Evolutionary conservation across 805 yeast species (phyloP).

Genomic region (Yarrowia yakushimensis): DNA sequence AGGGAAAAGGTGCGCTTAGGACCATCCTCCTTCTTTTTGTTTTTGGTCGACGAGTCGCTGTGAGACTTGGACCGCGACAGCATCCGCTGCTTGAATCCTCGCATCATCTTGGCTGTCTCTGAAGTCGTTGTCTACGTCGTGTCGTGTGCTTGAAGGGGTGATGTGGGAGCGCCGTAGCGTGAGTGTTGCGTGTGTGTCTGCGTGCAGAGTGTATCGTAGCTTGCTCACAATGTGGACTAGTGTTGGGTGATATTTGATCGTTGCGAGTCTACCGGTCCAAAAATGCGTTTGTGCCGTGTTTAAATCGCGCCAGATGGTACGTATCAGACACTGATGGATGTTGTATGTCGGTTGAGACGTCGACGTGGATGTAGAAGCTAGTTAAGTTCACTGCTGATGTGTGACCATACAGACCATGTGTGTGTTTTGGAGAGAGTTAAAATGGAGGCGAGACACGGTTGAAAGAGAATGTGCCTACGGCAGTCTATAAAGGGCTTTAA

Average conservation of each 20-base stretch:
- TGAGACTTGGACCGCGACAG: conserved; percentile 32
- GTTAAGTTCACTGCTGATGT: conserved; percentile 16
- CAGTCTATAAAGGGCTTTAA: not conserved
- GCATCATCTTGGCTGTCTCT: conserved; percentile 29
- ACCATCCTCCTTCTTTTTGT: conserved; percentile 27
- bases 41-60: conserved; percentile 29
- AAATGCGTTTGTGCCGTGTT: not conserved
- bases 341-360: conserved; percentile 12
- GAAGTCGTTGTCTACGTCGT: not conserved
- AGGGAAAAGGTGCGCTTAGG: conserved; percentile 22
- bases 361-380: conserved; percentile 14
- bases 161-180: not conserved
- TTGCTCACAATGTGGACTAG: not conserved
- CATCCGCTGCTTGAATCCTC: conserved; percentile 36
- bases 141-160: not conserved
- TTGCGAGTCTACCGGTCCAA: not conserved
- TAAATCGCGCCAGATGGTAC: not conserved
- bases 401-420: conserved; percentile 12
- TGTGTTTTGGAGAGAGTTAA: not conserved
- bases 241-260: not conserved
- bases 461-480: not conserved
- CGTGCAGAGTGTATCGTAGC: not conserved
- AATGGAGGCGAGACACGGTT: not conserved
- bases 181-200: not conserved
- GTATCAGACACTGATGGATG: not conserved